phyloP scores from a whole-genome alignment of 805 yeast species.

The Yarrowia sp. region DNA sequence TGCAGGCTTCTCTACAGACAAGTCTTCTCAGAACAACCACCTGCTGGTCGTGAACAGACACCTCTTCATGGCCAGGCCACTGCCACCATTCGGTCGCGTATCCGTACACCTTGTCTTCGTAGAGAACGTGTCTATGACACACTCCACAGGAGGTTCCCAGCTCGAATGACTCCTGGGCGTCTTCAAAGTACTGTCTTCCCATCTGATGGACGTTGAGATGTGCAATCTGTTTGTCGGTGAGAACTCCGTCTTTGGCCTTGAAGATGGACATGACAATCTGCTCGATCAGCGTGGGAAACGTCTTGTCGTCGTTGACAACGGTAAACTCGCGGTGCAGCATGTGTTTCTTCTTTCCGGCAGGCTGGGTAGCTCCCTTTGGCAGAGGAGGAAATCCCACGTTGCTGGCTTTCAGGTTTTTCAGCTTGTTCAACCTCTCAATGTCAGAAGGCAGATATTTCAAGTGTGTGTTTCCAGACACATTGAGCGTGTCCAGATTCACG shows the following conservation, averaged over 20 bases:
- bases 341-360: constrained; percentile 3
- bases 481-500: constrained; percentile 48
- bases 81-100: constrained; percentile 50
- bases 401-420: constrained; percentile 48
- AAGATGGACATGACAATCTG: constrained; percentile 2
- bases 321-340: constrained; percentile 28
- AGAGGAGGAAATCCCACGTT: constrained; percentile 50
- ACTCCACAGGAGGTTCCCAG: constrained; percentile 46
- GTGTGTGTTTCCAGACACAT: constrained; percentile 49
- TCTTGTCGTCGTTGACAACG: constrained; percentile 44
- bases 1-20: constrained; percentile 41
- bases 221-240: constrained; percentile 37
- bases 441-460: constrained; percentile 51
- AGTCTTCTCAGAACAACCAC: constrained; percentile 40
- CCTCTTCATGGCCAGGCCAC: constrained; percentile 34
- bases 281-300: constrained; percentile 39
- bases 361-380: constrained; percentile 40
- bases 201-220: constrained; percentile 7
- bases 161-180: constrained; percentile 42
- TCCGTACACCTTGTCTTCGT: constrained; percentile 43
- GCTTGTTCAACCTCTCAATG: constrained; percentile 46
- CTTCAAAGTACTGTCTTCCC: constrained; percentile 39
- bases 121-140: constrained; percentile 45
- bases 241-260: constrained; percentile 15
- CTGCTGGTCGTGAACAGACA: constrained; percentile 16